These are phyloP conservation scores for Diaporthe velutina DNA, from an alignment of 2,329 filamentous ascomycete genomes.

Conservation along the genomic window DNA sequence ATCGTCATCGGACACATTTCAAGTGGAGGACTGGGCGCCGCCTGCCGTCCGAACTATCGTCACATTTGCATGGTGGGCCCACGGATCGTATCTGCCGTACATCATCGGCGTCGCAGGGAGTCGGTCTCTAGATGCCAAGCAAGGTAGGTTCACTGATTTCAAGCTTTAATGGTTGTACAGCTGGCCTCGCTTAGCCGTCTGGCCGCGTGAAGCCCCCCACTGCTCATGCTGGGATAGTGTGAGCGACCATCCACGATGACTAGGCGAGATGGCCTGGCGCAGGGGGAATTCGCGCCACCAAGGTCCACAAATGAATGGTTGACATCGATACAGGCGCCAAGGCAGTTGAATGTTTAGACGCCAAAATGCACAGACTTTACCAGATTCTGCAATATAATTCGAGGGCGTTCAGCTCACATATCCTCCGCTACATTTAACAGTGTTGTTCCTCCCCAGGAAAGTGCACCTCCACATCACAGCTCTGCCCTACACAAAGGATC, in stretches of 20 bases:
- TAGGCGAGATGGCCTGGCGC: slow-evolving; percentile 2
- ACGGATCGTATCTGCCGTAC: slow-evolving; percentile 2
- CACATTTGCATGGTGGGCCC: not conserved
- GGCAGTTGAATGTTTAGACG: not conserved
- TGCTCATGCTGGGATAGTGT: not conserved
- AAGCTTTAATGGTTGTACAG: slow-evolving; percentile 21
- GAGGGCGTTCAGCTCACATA: not conserved
- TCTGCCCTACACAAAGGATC: not conserved
- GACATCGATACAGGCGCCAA: not conserved
- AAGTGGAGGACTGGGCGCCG: not conserved
- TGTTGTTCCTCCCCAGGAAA: not conserved
- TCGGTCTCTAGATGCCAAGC: not conserved
- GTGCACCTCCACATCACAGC: not conserved
- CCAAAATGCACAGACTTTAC: not conserved
- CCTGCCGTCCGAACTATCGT: slow-evolving; percentile 8
- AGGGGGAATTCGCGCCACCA: not conserved
- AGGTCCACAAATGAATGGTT: not conserved
- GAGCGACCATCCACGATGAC: not conserved
- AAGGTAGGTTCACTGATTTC: slow-evolving; percentile 7
- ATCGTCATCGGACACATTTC: not conserved
- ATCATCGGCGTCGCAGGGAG: not conserved
- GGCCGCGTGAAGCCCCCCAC: not conserved
- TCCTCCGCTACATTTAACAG: not conserved
- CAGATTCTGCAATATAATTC: not conserved
- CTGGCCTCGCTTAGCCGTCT: slow-evolving; percentile 15